These are phyloP conservation scores for Salix caprea DNA, from an alignment of 345 rosid species.

Conservation along the genomic window DNA sequence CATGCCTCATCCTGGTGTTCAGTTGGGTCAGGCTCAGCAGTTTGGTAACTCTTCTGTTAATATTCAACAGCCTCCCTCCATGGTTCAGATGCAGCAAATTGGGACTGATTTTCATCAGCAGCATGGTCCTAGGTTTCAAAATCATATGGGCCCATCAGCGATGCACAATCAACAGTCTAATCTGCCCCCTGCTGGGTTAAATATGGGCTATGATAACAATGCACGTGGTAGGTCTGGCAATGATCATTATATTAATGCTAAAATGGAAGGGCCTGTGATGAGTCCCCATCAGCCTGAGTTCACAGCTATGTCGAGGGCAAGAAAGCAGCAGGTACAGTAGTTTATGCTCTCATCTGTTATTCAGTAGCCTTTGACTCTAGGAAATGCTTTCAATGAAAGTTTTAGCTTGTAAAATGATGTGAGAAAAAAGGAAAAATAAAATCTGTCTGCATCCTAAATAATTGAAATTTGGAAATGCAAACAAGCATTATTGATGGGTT, in stretches of 20 bases:
- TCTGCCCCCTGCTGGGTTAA: constrained; percentile 44
- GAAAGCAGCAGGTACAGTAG: constrained; percentile 38
- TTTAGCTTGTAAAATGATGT: too few relatives aligned
- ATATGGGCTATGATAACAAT: constrained; percentile 48
- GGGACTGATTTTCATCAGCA: constrained; percentile 58
- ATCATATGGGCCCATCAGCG: constrained; percentile 43
- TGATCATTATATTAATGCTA: constrained; percentile 43
- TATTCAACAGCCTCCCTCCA: constrained; percentile 42
- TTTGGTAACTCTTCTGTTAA: constrained; percentile 47
- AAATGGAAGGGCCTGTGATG: constrained; percentile 54
- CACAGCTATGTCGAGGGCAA: constrained; percentile 50
- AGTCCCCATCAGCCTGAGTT: constrained; percentile 55
- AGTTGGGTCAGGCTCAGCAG: constrained; percentile 50
- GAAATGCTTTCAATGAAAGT: too few relatives aligned
- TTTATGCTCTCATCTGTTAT: too few relatives aligned
- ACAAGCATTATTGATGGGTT: too few relatives aligned
- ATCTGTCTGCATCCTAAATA: too few relatives aligned
- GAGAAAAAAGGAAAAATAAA: too few relatives aligned
- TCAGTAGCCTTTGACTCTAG: too few relatives aligned
- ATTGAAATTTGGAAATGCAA: not conserved
- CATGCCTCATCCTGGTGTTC: constrained; percentile 42
- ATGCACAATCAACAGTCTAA: constrained; percentile 53
- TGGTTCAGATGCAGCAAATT: constrained; percentile 47
- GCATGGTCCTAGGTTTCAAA: constrained; percentile 51
- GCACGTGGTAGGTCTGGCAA: constrained; percentile 54